Evolutionary conservation across 441 rosid genomes (phyloP).

Genomic region (Erodium trifolium): DNA sequence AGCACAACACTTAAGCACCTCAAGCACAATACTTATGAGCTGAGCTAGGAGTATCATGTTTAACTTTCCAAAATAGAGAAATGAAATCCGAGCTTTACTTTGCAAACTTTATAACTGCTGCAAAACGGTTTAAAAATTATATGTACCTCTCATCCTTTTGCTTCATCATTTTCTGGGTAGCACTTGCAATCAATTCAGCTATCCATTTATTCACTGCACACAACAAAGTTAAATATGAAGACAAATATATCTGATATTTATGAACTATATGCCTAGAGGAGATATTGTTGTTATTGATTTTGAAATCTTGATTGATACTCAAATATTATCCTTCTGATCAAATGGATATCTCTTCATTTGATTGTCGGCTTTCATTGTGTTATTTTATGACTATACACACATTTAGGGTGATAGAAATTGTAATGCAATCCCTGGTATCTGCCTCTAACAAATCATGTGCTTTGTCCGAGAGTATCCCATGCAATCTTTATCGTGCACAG

Average conservation of each 20-base stretch:
- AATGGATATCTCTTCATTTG: background rate
- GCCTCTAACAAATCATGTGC: background rate
- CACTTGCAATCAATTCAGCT: slow-evolving; percentile 73
- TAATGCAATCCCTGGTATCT: background rate
- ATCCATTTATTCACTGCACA: slow-evolving; percentile 89
- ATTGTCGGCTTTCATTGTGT: background rate
- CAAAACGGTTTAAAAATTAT: slow-evolving; percentile 1
- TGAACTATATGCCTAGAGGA: background rate
- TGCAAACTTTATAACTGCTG: background rate
- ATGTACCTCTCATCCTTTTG: slow-evolving; percentile 90
- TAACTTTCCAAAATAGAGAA: background rate
- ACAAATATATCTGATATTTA: slow-evolving; percentile 5
- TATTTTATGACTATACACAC: background rate
- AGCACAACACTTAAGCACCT: background rate
- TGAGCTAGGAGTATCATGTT: background rate
- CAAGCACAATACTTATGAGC: background rate
- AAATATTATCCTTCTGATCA: background rate
- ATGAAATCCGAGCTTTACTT: slow-evolving; percentile 3
- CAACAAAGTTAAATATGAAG: slow-evolving; percentile 14
- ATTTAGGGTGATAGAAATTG: slow-evolving; percentile 4
- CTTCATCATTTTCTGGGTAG: slow-evolving; percentile 95
- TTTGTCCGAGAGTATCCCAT: too few relatives aligned
- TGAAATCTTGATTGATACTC: slow-evolving; percentile 6
- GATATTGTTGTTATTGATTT: background rate
- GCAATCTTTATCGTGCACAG: background rate